A percentile compares a stretch with the other conserved stretches of the same genome.
Conservation (phyloP, 1,139 yeast species). For the Groenewaldozyma sp. region DNA sequence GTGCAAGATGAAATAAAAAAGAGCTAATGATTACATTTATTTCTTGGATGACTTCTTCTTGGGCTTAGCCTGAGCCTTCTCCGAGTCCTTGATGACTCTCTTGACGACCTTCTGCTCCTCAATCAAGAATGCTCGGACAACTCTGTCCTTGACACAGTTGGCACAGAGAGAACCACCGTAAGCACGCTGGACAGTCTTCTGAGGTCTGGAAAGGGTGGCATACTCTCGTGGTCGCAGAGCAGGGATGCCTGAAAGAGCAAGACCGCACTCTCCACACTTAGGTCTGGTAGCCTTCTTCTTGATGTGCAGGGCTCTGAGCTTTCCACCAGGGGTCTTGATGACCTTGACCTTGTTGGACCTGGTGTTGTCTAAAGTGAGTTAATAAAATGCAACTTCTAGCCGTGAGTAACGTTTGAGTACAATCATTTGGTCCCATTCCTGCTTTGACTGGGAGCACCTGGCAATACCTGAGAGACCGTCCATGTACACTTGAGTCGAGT, state of each 20-base stretch:
- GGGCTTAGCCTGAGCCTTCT: constrained; percentile 22
- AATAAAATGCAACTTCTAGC: too few species aligned
- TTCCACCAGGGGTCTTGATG: constrained; percentile 99
- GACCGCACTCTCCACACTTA: constrained; percentile 99
- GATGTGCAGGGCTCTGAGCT: constrained; percentile 93
- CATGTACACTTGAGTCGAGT: too few species aligned
- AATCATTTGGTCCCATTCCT: too few species aligned
- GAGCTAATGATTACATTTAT: constrained; percentile 1
- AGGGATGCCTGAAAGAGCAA: constrained; percentile 76
- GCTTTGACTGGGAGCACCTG: too few species aligned
- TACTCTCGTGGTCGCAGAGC: constrained; percentile 96
- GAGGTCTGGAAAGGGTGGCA: constrained; percentile 90
- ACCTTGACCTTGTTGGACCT: constrained; percentile 98
- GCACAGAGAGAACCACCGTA: constrained; percentile 99
- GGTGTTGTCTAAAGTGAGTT: constrained; percentile 59
- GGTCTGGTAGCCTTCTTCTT: constrained; percentile 93
- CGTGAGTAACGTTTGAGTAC: too few species aligned
- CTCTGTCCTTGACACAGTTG: constrained; percentile 97
- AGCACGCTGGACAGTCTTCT: constrained; percentile 97
- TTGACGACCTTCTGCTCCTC: constrained; percentile 99
- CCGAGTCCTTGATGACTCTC: constrained; percentile 86
- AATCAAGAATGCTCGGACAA: constrained; percentile 97
- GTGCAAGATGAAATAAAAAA: neutral
- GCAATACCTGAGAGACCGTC: too few species aligned
- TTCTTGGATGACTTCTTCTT: constrained; percentile 7